Percentiles rank a stretch among this genome's conserved stretches.
Evolutionary conservation across 768 basidiomycete genomes (phyloP).

Genomic region (Boletus eberwhitei): DNA sequence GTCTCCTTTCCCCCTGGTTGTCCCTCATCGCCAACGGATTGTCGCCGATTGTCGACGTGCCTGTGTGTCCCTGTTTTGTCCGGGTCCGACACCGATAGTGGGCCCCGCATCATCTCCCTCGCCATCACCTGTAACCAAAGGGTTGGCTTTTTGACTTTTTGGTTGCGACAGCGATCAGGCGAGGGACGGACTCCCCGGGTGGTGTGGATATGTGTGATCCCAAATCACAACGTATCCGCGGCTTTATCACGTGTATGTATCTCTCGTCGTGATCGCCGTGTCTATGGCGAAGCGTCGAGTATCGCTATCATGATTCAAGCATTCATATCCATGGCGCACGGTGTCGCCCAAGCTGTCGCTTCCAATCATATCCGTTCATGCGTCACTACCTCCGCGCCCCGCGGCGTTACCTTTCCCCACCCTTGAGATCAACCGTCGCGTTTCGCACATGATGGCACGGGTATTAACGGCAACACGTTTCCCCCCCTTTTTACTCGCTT

Average conservation of each 20-base stretch:
- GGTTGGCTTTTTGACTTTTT: neutral
- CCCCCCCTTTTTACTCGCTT: neutral
- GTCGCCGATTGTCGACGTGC: neutral
- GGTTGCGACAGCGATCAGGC: neutral
- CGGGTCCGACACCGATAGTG: neutral
- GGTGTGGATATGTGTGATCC: neutral
- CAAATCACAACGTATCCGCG: neutral
- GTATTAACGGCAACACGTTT: slow-evolving; percentile 4
- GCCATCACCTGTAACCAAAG: neutral
- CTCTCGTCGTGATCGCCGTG: neutral
- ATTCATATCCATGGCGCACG: neutral
- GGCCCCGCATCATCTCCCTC: neutral
- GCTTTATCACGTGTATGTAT: neutral
- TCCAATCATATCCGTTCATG: neutral
- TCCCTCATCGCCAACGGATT: neutral
- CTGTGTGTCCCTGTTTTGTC: neutral
- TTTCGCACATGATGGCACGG: neutral
- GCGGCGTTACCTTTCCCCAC: neutral
- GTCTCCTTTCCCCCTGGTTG: neutral
- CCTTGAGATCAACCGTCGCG: neutral
- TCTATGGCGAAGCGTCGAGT: neutral
- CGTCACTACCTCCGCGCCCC: neutral
- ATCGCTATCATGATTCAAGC: neutral
- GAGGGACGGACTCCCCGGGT: neutral
- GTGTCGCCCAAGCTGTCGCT: neutral